phyloP scores from a whole-genome alignment of 139 green algal genomes.

The Mesotaenium endlicherianum region DNA sequence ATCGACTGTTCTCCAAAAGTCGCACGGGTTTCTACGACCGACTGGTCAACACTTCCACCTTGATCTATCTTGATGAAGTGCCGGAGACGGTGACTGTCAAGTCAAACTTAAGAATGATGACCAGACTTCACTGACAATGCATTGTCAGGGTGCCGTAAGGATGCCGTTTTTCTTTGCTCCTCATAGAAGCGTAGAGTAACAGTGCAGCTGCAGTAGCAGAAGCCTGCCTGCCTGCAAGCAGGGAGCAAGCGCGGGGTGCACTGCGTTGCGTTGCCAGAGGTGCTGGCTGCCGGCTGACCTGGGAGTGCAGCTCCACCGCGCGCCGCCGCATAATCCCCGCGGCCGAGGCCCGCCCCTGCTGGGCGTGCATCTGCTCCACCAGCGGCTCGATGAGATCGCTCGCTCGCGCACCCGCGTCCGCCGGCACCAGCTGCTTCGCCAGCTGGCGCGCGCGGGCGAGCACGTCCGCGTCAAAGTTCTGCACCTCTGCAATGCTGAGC shows the following conservation, averaged over 20 bases:
- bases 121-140: not conserved
- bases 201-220: not conserved
- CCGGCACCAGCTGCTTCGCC: not conserved
- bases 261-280: no score
- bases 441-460: conserved; percentile 8
- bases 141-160: not conserved
- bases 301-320: not conserved
- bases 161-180: not conserved
- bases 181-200: not conserved
- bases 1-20: no score
- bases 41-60: no score
- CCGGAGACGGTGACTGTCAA: no score
- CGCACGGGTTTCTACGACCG: no score
- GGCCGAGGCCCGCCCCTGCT: not conserved
- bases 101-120: no score
- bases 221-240: no score
- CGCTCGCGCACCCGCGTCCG: not conserved
- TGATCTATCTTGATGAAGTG: no score
- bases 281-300: not conserved
- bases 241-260: no score
- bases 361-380: conserved; percentile 7
- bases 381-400: conserved; percentile 19
- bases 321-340: not conserved
- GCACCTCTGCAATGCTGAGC: conserved; percentile 7
- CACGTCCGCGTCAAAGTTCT: conserved; percentile 8